These are phyloP conservation scores for Macroventuria anomochaeta DNA, from an alignment of 2,329 filamentous ascomycete genomes.

Conservation along the genomic window DNA sequence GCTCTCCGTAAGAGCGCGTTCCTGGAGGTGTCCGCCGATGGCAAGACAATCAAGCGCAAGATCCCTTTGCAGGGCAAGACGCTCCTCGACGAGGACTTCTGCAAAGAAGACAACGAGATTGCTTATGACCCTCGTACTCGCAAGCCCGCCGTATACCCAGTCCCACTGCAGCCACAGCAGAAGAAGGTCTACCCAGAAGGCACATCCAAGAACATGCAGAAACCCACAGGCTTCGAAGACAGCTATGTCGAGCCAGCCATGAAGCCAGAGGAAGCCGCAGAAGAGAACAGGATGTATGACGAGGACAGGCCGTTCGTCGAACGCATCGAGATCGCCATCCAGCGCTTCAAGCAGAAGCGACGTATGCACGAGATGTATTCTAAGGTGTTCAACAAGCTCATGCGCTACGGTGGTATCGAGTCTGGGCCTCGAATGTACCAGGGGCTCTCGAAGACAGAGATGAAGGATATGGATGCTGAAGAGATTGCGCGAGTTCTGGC, in stretches of 20 bases:
- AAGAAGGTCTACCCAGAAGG: constrained; percentile 42
- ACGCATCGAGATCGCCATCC: constrained; percentile 84
- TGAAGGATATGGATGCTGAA: constrained; percentile 67
- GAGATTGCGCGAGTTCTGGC: constrained; percentile 71
- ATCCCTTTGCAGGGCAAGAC: constrained; percentile 46
- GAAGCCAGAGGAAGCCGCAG: constrained; percentile 69
- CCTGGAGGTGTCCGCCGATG: constrained; percentile 51
- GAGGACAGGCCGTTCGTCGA: constrained; percentile 58
- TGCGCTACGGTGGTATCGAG: constrained; percentile 83
- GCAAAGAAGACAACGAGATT: constrained; percentile 34
- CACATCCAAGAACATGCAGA: constrained; percentile 52
- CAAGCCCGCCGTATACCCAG: constrained; percentile 32
- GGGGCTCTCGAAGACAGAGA: constrained; percentile 64
- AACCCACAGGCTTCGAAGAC: constrained; percentile 63
- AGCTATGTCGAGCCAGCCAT: constrained; percentile 81
- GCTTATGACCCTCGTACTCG: constrained; percentile 39
- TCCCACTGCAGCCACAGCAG: constrained; percentile 34
- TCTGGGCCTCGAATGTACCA: constrained; percentile 67
- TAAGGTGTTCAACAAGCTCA: constrained; percentile 77
- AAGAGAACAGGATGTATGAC: constrained; percentile 74
- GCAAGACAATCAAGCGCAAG: constrained; percentile 53
- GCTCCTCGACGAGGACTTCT: constrained; percentile 37
- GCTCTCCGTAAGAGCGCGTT: constrained; percentile 52
- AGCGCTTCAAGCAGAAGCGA: constrained; percentile 78
- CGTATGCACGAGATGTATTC: constrained; percentile 70